Base-by-base conservation (phyloP, 805 yeast genomes). In the Candida oleophila region DNA sequence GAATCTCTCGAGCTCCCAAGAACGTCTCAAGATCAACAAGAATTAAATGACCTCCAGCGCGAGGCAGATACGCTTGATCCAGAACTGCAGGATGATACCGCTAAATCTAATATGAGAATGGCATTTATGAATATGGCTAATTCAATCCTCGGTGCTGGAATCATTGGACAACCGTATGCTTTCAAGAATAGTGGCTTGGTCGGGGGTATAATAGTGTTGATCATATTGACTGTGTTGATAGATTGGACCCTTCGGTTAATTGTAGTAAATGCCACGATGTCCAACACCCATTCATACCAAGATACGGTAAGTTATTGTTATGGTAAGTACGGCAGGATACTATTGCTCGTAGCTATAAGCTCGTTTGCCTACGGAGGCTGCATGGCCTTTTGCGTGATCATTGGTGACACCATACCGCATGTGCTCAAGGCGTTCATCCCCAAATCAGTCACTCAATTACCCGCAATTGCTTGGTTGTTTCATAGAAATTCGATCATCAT, bases 91-190 rank as follows among this genome's bases (percentile, higher is more conserved):
- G 38, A 45, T 3, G 63, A 59, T 20, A 49, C 52, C 18, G 75
- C 74, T 3, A 60, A 62, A 18, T 69, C 76, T 11, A 60, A 54
- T 50, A 74, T 91, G 76, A 79, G 77, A 48, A 86, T 86, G 89
- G 97, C 97, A 3, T 90, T 91, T 59, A 87, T 91, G 95, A 92
- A 92, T 65, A 90, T 91, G 96, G 96, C 97, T 8, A 91, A 91
- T 65, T 85, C 95, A 16, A 92, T 92, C 50, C 73, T 92, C 4
- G 98, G 98, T 0, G 97, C 98, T 0, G 98, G 98, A 5, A 88
- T 92, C 45, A 89, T 92, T 28, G 96, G 97, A 1, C 95, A 90
- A 52, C 96, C 98, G 1, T 86, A 83, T 53, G 97, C 97, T 0
- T 81, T 91, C 57, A 73, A 77, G 40, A 88, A 90, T 56, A 77